Base-by-base conservation (phyloP, 2,329 filamentous ascomycete species). In the Stemphylium beticola region DNA sequence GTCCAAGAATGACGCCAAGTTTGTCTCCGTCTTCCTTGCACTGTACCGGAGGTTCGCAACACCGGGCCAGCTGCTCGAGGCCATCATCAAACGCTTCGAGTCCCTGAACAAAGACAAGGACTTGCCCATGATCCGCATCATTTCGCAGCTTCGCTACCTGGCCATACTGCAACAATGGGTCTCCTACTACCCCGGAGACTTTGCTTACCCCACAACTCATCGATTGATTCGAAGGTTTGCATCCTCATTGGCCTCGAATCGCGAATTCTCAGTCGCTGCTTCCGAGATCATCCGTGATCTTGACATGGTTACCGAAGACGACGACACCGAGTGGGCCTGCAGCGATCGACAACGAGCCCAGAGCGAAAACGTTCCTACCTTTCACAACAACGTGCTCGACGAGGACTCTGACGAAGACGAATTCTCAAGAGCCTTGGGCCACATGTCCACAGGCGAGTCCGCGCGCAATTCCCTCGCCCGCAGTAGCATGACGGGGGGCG, bases 21-120 rank as follows among this genome's bases (percentile, higher is more conserved):
- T 97, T 70, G 85, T 86, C 1, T 87, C 92, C 39, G 87, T 96
- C 15, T 98, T 98, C 68, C 81, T 98, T 26, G 96, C 93, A 61
- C 81, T 98, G 12, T 98, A 98, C 76, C 89, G 95, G 58, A 96
- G 95, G 74, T 98, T 99, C 72, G 90, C 92, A 4, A 86, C 93
- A 2, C 95, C 95, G 0, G 83, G 85, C 9, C 84, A 89, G 61
- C 82, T 99, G 4, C 86, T 98, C 47, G 84, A 87, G 36, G 87
- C 91, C 7, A 89, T 98, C 39, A 81, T 96, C 36, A 82, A 87
- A 53, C 87, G 90, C 34, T 86, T 96, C 56, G 89, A 96, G 61
- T 82, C 80, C 14, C 79, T 90, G 20, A 86, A 87, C 66, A 85
- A 87, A 38, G 87, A 90, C 56, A 87, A 84, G 61, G 81, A 82